phyloP scores from a whole-genome alignment of 1,139 yeast genomes.

The Yamadazyma triangularis region DNA sequence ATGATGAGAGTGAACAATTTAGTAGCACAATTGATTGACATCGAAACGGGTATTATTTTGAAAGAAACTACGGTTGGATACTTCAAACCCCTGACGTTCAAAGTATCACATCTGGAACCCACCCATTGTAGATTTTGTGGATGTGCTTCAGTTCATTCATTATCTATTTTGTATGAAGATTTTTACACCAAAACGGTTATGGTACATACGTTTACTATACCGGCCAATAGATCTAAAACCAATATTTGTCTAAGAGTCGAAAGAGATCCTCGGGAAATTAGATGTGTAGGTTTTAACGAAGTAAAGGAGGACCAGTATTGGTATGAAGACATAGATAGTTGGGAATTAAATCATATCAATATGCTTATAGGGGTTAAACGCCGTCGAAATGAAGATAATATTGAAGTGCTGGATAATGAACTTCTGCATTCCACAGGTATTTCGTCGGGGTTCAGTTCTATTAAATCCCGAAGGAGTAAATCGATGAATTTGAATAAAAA shows the following conservation, averaged over 20 bases:
- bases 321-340: conserved; percentile 61
- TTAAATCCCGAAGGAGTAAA: conserved; percentile 4
- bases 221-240: conserved; percentile 65
- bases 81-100: conserved; percentile 55
- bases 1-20: conserved; percentile 51
- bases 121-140: conserved; percentile 91
- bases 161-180: conserved; percentile 70
- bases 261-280: conserved; percentile 85
- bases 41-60: conserved; percentile 68
- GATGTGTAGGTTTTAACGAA: conserved; percentile 81
- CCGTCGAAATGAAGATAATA: conserved; percentile 12
- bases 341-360: conserved; percentile 78
- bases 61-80: conserved; percentile 55
- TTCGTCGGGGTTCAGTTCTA: conserved; percentile 1
- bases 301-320: conserved; percentile 69
- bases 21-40: conserved; percentile 65
- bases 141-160: conserved; percentile 70
- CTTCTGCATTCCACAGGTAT: background rate
- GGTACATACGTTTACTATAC: conserved; percentile 68
- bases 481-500: too few relatives aligned
- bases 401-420: conserved; percentile 6
- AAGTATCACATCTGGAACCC: conserved; percentile 77
- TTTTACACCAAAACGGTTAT: conserved; percentile 53
- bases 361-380: conserved; percentile 67
- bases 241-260: conserved; percentile 84